Evolutionary conservation across 805 yeast genomes (phyloP), one percentile per base, ranked within the genome.

Genomic region (Yamadazyma philogaea): DNA sequence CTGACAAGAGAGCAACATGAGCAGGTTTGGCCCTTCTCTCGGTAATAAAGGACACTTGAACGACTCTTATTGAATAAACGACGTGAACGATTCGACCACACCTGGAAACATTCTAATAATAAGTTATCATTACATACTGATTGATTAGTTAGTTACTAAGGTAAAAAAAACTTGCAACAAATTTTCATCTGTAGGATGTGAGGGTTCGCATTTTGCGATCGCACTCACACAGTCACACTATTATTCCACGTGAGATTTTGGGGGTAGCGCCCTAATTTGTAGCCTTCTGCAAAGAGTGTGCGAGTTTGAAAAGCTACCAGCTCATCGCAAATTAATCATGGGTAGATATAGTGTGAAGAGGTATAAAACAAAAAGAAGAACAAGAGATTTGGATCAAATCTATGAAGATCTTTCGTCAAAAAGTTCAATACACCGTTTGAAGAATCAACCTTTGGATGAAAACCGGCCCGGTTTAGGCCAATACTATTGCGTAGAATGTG

Each of bases 391-490:
- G 45, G 99, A 93, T 59, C 78, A 82, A 55, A 84, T 93, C 46
- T 79, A 84, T 56, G 72, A 78, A 30, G 99, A 93, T 57, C 63
- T 93, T 40, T 68, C 83, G 2, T 64, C 80, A 3, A 72, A 76
- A 30, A 84, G 81, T 30, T 67, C 82, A n/a, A 82, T 88, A 42
- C 63, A 74, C 43, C 68, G 73, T 32, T 71, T 89, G 44, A 77
- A 86, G 59, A 82, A 85, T 59, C 98, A 91, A 64, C 85, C 87
- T 4, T 63, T 86, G 43, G 96, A 91, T 63, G 98, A 91, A 66
- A 79, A 81, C 34, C 83, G 84, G 58, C 90, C 97, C 1, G 99
- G 99, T 1, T 68, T 93, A 51, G 99, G 96, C 12, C 98, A 93
- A 64, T 84, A 79, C 64, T 93, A 87, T 63, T 93, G 98, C 64